Evolutionary conservation across 805 yeast genomes (phyloP), one percentile per base, ranked within the genome.

Genomic region (Nakazawaea molendinolei): DNA sequence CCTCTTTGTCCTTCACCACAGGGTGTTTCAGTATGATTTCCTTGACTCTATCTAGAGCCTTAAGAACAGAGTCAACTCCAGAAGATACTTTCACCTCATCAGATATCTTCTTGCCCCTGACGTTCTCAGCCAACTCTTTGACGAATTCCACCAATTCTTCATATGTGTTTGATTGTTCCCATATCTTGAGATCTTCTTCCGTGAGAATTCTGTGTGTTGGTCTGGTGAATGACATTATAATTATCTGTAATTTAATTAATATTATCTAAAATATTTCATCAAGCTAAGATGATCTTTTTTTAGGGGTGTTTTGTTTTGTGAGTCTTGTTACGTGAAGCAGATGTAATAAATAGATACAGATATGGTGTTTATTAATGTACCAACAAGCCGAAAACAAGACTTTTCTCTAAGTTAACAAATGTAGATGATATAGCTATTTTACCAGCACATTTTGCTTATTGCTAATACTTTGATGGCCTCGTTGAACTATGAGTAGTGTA

Each of bases 141-240:
- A 87, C 66, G 49, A 84, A 87, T 0, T 49, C 51, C 3, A 82
- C 42, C 1, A 90, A 44, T 3, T 61, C 65, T 0, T 54, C 44
- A 50, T 74, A 74, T 0, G 82, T 69, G 3, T 55, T 44, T 6
- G 86, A 73, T 0, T 44, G 54, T 12, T 58, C 51, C 79, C 95
- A 90, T 36, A 61, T 52, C 8, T 61, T 65, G 48, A 90, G 52
- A 52, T 90, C 97, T 0, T 67, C 65, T 1, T 58, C 52, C 1
- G 76, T 71, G 8, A 73, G 46, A 7, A 86, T 66, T 38, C 87
- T 24, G 5, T 20, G 22, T 21, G 16, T 21, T n/a, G 41, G 41
- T n/a, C 21, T 28, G 8, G 14, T 28, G 21, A 16, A 31, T 16
- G 28, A 6, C 33, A 28, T 34, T n/a, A 19, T 8, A 24, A 13